These are phyloP conservation scores for Boeremia lycopersici DNA, from an alignment of 2,329 filamentous ascomycete genomes.

Conservation along the genomic window DNA sequence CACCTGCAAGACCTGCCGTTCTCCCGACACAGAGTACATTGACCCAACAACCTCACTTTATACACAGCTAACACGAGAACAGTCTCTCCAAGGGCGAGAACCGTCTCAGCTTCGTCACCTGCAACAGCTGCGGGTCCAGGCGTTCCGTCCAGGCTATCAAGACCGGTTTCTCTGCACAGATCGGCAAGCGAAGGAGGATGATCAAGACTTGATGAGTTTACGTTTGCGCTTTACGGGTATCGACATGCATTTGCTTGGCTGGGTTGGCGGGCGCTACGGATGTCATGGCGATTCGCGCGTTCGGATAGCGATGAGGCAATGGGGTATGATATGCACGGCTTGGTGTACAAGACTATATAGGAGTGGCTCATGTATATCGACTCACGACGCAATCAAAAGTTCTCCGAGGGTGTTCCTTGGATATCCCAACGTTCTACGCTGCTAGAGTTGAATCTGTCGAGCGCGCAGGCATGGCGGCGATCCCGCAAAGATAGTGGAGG, in stretches of 20 bases:
- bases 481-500: no score
- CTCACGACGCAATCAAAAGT: conserved; percentile 11
- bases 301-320: conserved; percentile 11
- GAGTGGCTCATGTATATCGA: conserved; percentile 10
- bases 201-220: conserved; percentile 65
- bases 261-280: conserved; percentile 28
- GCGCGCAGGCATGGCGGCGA: background rate
- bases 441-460: background rate
- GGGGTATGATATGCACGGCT: conserved; percentile 3
- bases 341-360: conserved; percentile 15
- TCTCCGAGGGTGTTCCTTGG: background rate
- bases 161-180: conserved; percentile 99
- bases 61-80: conserved; percentile 72
- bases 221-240: conserved; percentile 30
- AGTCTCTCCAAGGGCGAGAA: conserved; percentile 99
- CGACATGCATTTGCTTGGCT: conserved; percentile 30
- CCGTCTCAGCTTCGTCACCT: conserved; percentile 97
- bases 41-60: background rate
- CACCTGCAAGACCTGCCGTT: conserved; percentile 91
- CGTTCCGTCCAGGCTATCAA: conserved; percentile 97
- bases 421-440: background rate
- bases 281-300: conserved; percentile 16
- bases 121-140: conserved; percentile 72
- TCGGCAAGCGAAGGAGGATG: conserved; percentile 98
- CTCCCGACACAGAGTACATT: conserved; percentile 38